These are phyloP conservation scores for Fomitiporia mediterranea DNA, from an alignment of 1,284 basidiomycete genomes.

Conservation along the genomic window DNA sequence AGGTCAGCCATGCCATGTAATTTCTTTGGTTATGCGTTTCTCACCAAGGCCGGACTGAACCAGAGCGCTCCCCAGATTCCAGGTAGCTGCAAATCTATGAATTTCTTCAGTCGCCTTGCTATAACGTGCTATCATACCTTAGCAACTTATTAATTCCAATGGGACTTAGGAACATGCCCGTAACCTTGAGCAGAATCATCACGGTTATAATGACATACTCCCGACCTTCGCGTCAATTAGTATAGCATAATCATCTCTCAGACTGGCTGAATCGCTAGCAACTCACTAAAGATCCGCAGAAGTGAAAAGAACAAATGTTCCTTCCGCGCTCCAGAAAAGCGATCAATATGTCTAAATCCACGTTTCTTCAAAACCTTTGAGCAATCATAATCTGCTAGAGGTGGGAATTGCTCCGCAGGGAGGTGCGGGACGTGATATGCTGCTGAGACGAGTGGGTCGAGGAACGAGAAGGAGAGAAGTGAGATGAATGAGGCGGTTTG, in stretches of 20 bases:
- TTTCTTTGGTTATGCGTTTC: constrained; percentile 29
- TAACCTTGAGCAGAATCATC: constrained; percentile 15
- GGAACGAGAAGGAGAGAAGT: constrained; percentile 51
- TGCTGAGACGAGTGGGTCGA: constrained; percentile 46
- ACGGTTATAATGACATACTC: constrained; percentile 17
- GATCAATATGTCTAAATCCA: constrained; percentile 43
- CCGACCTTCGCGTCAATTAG: background rate
- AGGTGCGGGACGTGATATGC: constrained; percentile 42
- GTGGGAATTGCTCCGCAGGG: constrained; percentile 44
- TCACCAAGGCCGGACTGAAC: constrained; percentile 40
- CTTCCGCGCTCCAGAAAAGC: constrained; percentile 30
- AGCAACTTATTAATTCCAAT: constrained; percentile 44
- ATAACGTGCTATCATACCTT: constrained; percentile 20
- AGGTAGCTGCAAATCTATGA: constrained; percentile 34
- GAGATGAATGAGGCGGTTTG: constrained; percentile 60
- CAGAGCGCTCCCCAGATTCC: constrained; percentile 34
- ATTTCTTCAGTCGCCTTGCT: constrained; percentile 5
- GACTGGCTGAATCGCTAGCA: too few species aligned
- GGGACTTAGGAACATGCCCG: constrained; percentile 35
- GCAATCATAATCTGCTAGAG: constrained; percentile 54
- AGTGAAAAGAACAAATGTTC: constrained; percentile 32
- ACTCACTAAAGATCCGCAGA: constrained; percentile 25
- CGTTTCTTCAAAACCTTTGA: constrained; percentile 32
- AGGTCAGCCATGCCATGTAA: too few species aligned
- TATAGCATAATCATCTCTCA: background rate